A percentile compares a stretch with the other conserved stretches of the same genome.
phyloP scores from a whole-genome alignment of 345 rosid genomes.

The Iberis pinnata region DNA sequence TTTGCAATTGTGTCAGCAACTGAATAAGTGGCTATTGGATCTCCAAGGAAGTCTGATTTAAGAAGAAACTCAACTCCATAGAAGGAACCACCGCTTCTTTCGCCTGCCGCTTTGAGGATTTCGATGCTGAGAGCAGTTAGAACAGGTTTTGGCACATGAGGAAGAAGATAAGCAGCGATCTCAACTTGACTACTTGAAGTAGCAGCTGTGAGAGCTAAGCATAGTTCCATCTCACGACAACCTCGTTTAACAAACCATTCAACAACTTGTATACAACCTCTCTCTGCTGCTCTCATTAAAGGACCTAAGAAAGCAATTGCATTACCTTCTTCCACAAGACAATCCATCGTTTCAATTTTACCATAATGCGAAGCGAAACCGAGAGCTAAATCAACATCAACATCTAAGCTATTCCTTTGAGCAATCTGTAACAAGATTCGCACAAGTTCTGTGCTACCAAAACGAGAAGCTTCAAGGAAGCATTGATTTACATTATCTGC shows the following conservation, averaged over 20 bases:
- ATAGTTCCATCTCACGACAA: slow-evolving; percentile 88
- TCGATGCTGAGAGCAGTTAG: slow-evolving; percentile 87
- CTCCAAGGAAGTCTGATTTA: slow-evolving; percentile 71
- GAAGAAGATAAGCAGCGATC: slow-evolving; percentile 79
- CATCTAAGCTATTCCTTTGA: slow-evolving; percentile 93
- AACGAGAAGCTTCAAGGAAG: slow-evolving; percentile 97
- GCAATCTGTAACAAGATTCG: slow-evolving; percentile 94
- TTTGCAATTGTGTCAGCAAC: slow-evolving; percentile 85
- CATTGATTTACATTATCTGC: slow-evolving; percentile 95
- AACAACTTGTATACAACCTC: slow-evolving; percentile 91
- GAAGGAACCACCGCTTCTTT: slow-evolving; percentile 81
- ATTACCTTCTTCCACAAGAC: slow-evolving; percentile 94
- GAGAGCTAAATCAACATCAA: slow-evolving; percentile 87
- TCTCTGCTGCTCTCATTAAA: slow-evolving; percentile 92
- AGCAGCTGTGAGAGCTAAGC: slow-evolving; percentile 93
- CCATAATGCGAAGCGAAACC: slow-evolving; percentile 92
- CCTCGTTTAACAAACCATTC: slow-evolving; percentile 92
- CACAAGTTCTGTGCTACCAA: slow-evolving; percentile 97
- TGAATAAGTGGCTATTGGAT: slow-evolving; percentile 73
- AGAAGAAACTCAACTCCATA: slow-evolving; percentile 92
- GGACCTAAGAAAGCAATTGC: slow-evolving; percentile 92
- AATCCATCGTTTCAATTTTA: slow-evolving; percentile 92
- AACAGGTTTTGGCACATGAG: slow-evolving; percentile 80
- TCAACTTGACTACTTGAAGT: slow-evolving; percentile 87
- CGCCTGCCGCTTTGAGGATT: slow-evolving; percentile 93